phyloP scores from a whole-genome alignment of 495 filamentous ascomycete genomes.

The Pyrenula aspistea region DNA sequence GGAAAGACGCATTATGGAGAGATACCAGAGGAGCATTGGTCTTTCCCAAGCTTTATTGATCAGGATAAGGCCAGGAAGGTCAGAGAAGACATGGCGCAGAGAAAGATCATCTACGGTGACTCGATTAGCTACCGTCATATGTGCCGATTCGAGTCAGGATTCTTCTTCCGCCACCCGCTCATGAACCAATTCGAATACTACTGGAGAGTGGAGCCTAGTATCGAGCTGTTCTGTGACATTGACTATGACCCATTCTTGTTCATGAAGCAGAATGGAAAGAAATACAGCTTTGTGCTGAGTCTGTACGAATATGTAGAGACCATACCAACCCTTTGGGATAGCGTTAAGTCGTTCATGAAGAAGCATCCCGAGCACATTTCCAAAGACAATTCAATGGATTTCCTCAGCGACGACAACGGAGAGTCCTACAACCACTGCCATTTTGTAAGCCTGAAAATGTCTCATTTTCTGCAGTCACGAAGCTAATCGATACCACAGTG shows the following conservation, averaged over 20 bases:
- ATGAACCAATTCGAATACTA: constrained; percentile 85
- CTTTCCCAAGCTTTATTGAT: constrained; percentile 77
- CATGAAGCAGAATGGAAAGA: constrained; percentile 82
- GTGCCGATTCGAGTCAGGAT: constrained; percentile 88
- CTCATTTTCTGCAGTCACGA: background rate
- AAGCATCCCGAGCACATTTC: constrained; percentile 79
- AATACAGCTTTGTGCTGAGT: constrained; percentile 82
- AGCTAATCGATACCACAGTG: constrained; percentile 38
- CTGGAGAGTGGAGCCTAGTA: constrained; percentile 83
- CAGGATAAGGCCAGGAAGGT: constrained; percentile 71
- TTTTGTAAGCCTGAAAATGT: constrained; percentile 56
- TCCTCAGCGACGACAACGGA: constrained; percentile 83
- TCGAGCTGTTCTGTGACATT: constrained; percentile 80
- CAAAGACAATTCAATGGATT: constrained; percentile 75
- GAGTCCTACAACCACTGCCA: constrained; percentile 92
- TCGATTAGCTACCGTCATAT: constrained; percentile 86
- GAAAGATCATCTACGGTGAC: constrained; percentile 91
- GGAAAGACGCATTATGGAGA: constrained; percentile 81
- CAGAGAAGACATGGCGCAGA: constrained; percentile 70
- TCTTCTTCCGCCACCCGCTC: constrained; percentile 78
- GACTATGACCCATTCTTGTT: constrained; percentile 74
- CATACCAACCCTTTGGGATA: constrained; percentile 92
- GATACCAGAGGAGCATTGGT: constrained; percentile 81
- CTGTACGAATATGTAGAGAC: constrained; percentile 93
- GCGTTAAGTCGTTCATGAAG: constrained; percentile 80